A percentile compares a stretch with the other conserved stretches of the same genome.
Evolutionary conservation across 208 protist genomes (phyloP).

Genomic region (Balamuthia mandrillaris): DNA sequence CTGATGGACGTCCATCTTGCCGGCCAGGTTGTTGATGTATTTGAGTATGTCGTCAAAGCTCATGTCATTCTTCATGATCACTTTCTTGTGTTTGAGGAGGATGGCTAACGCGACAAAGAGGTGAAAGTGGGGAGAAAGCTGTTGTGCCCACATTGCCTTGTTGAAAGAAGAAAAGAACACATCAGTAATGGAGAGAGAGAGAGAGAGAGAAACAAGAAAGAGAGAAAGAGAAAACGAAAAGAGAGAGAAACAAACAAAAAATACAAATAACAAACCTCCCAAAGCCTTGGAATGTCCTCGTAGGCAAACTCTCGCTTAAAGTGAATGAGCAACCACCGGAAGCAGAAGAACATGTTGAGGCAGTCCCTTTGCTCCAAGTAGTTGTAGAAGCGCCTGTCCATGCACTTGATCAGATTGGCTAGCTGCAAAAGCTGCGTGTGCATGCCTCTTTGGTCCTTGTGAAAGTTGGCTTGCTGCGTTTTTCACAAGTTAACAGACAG

Average conservation of each 20-base stretch:
- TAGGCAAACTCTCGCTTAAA: conserved; percentile 28
- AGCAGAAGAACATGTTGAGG: conserved; percentile 26
- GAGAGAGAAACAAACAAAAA: not conserved
- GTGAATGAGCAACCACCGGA: conserved; percentile 27
- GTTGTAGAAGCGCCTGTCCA: not conserved
- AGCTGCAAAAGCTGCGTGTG: not conserved
- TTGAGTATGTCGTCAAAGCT: conserved; percentile 3
- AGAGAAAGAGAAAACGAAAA: not conserved
- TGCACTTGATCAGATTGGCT: not conserved
- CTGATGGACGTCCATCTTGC: too few species aligned
- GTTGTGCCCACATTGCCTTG: not conserved
- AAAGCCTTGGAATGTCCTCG: not conserved
- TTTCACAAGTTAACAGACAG: too few species aligned
- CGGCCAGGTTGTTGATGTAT: too few species aligned
- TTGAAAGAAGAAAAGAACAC: too few species aligned
- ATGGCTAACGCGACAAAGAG: not conserved
- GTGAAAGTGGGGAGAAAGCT: not conserved
- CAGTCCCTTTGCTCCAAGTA: conserved; percentile 11
- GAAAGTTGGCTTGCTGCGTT: not conserved
- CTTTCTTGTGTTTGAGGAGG: not conserved
- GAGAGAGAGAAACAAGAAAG: not conserved
- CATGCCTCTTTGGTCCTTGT: not conserved
- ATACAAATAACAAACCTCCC: not conserved
- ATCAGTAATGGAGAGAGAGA: too few species aligned
- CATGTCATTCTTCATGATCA: not conserved